Conservation (phyloP, 805 yeast species). For the Lipomyces sp. region DNA sequence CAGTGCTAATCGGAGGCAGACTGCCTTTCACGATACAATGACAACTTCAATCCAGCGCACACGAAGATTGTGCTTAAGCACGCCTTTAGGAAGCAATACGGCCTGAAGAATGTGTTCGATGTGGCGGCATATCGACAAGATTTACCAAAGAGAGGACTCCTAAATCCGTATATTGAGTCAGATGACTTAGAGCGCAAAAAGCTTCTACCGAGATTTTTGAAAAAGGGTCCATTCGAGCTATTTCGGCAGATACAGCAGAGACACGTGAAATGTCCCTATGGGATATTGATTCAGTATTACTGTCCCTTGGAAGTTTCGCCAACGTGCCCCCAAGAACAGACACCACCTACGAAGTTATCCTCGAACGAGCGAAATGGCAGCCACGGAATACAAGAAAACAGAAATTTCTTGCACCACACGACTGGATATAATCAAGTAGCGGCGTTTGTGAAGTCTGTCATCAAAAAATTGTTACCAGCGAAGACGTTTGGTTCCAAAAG, state of each 20-base stretch:
- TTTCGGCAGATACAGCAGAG: conserved; percentile 16
- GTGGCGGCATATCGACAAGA: conserved; percentile 9
- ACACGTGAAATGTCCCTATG: conserved; percentile 12
- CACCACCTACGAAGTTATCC: not conserved
- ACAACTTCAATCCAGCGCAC: not conserved
- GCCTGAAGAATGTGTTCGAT: conserved; percentile 15
- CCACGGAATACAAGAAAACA: not conserved
- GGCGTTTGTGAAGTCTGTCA: conserved; percentile 17
- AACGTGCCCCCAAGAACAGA: not conserved
- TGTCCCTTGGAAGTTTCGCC: conserved; percentile 16
- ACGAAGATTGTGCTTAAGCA: conserved; percentile 22
- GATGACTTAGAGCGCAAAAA: not conserved
- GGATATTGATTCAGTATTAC: conserved; percentile 17
- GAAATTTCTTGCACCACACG: conserved; percentile 4
- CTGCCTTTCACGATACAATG: not conserved
- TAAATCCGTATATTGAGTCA: not conserved
- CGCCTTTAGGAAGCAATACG: conserved; percentile 28
- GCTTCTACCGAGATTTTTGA: conserved; percentile 19
- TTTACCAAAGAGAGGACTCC: not conserved
- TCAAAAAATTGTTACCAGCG: conserved; percentile 21
- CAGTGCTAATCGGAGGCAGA: not conserved
- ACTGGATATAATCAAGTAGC: conserved; percentile 16
- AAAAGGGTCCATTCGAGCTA: conserved; percentile 24
- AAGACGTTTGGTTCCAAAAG: conserved; percentile 16
- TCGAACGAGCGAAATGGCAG: not conserved